Evolutionary conservation across 495 filamentous ascomycete species (phyloP), one percentile per base, ranked within the genome.

Genomic region (Paragyromitra xinjiangensis): DNA sequence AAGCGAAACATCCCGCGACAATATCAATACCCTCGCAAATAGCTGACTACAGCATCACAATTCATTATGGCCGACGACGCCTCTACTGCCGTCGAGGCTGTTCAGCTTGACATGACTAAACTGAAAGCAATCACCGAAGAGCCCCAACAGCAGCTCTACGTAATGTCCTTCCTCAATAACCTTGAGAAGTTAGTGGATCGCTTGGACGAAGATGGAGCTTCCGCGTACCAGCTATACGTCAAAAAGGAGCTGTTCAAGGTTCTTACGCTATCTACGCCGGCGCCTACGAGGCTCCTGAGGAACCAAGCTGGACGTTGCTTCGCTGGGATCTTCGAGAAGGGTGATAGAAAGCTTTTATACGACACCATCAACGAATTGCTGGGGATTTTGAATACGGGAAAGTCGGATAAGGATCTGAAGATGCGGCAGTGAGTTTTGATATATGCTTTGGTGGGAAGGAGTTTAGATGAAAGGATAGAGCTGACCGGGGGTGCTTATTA

Each of bases 181-280:
- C 88, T 98, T 61, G 92, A 91, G 73, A 91, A 91, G 74, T 90
- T 97, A 87, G 92, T 95, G 44, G 89, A 91, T 62, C 84, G 84
- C 22, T 88, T 98, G 39, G 88, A 90, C 69, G 85, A 89, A 73
- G 91, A 96, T 69, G 92, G 92, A 75, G 90, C 94, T 65, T 94
- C 93, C 50, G 88, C 91, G 4, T 91, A 97, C 84, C 95, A 99
- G 83, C 89, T 92, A 79, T 91, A 92, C 82, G 84, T 99, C 73
- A 97, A 96, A 82, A 92, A 91, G 79, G 93, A 98, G 85, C 87
- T 98, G 53, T 91, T 97, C 82, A 92, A 95, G 83, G 92, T 98
- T 82, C 87, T 99, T 77, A 93, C 89, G 73, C 91, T 99, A n/a
- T 81, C 91, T 51, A 89, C 93, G 34, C 95, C 96, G 29, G 88